Evolutionary conservation across 805 yeast species (phyloP), one percentile per base, ranked within the genome.

Genomic region (Lipomyces starkeyi): DNA sequence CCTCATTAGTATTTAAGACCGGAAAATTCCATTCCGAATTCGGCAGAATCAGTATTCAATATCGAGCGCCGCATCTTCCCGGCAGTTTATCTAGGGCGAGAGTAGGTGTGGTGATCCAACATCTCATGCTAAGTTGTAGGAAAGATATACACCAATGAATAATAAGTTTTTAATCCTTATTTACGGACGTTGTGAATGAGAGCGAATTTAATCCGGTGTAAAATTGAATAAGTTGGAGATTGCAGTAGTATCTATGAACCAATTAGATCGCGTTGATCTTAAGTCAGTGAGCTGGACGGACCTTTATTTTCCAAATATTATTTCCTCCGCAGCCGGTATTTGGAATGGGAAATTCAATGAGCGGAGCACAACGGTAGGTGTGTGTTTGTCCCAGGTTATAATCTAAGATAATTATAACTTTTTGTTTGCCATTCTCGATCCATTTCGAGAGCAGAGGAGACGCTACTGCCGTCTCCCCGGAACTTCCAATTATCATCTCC

Each of bases 261-360:
- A 2, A 27, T 27, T 2, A 27, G 29, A 27, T 27, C 27, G 29
- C 29, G 27, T 25, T 25, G 29, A 27, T 27, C 29, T 27, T 27
- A 27, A 25, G 27, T 25, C 27, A 25, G 27, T 25, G 27, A 25
- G 27, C n/a, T n/a, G n/a, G n/a, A n/a, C n/a, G n/a, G n/a, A n/a
- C n/a, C n/a, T n/a, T n/a, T n/a, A n/a, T n/a, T n/a, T n/a, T n/a
- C n/a, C 27, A 67, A 53, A 58, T 34, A 13, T 37, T 54, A 58
- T 63, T 40, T 37, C 73, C 55, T 7, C 70, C 67, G 29, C 65
- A 59, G 1, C 74, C 75, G 3, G 32, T 73, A 2, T 56, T 72
- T n/a, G 75, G 66, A 2, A 47, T 72, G 25, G 74, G 75, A 20
- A 74, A 73, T 57, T 73, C 75, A 2, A 61, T 73, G 13, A 74